Evolutionary conservation across 495 filamentous ascomycete species (phyloP).

Genomic region (Aspergillus taichungensis): DNA sequence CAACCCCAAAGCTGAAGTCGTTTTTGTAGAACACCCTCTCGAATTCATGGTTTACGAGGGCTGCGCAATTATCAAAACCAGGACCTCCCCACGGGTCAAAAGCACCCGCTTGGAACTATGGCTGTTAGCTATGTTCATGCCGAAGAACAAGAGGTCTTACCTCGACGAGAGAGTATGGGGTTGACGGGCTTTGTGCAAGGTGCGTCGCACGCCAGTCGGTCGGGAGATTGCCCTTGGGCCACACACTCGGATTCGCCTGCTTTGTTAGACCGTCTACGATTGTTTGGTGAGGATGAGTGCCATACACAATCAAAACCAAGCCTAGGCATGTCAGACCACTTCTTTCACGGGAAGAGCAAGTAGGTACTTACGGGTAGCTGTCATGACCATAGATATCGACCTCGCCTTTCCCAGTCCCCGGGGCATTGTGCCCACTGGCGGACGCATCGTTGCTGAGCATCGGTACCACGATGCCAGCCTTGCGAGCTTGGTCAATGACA

Average conservation of each 20-base stretch:
- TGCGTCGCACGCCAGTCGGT: constrained; percentile 41
- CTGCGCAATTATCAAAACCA: constrained; percentile 56
- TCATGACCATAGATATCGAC: constrained; percentile 78
- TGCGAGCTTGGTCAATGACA: constrained; percentile 56
- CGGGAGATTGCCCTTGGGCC: constrained; percentile 39
- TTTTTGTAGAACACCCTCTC: constrained; percentile 79
- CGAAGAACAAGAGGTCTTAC: constrained; percentile 15
- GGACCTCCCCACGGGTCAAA: constrained; percentile 69
- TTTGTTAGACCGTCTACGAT: constrained; percentile 1
- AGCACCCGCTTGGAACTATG: constrained; percentile 62
- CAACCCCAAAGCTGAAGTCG: constrained; percentile 52
- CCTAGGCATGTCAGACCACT: constrained; percentile 15
- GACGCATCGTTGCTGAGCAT: constrained; percentile 68
- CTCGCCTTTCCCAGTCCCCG: constrained; percentile 51
- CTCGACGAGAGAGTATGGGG: constrained; percentile 61
- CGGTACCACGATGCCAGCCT: constrained; percentile 64
- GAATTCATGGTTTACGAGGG: constrained; percentile 59
- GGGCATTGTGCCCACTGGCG: constrained; percentile 51
- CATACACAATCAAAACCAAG: constrained; percentile 52
- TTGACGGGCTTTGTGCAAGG: constrained; percentile 49
- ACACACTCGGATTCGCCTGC: constrained; percentile 37
- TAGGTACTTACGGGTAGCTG: constrained; percentile 45
- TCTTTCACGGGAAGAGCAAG: background rate
- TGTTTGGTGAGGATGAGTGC: background rate
- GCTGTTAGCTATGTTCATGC: constrained; percentile 3